Base-by-base conservation (phyloP, 2,329 filamentous ascomycete genomes). In the Alternaria solani region DNA sequence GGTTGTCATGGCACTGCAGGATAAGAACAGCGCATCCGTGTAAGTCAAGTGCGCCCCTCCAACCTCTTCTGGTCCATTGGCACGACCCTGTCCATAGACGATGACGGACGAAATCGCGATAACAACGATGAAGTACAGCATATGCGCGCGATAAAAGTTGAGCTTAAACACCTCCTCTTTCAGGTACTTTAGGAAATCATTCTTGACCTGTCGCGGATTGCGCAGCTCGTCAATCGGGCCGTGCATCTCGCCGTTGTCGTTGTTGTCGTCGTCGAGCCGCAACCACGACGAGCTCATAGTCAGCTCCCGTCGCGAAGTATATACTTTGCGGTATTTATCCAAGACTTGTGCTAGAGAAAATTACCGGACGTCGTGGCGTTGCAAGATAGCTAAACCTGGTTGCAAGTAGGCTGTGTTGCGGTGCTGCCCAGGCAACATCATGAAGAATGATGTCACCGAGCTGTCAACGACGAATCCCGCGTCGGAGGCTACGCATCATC, bases 1-100 rank as follows among this genome's bases (percentile, higher is more conserved):
- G 2, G 72, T 75, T 8, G 73, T 75, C 70, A 75, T 75, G 12
- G 73, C 72, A 57, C 71, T 74, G 25, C 66, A 69, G 32, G 68
- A 68, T 7, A 75, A 48, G 39, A 74, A 75, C 12, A 75, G 46
- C 3, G 71, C 72, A 38, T 75, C 65, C 20, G 70, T 67, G 30
- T 75, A 75, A 5, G 62, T 68, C 8, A 75, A 34, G 34, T 66
- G 65, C 7, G 57, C 66, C 36, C 61, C 55, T 8, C 58, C 39
- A n/a, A 63, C 51, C 30, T 65, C 66, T 14, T 67, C 60, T 7
- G 67, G 62, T n/a, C 69, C 69, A 57, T 67, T 64, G 12, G 65
- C 69, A 26, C 69, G 51, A 5, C 73, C 73, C 41, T 71, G 67
- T 4, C 72, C 73, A 25, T 75, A 76, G 4, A 76, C 58, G 42